phyloP scores from a whole-genome alignment of 148 eudicot genomes.

The Euryodendron excelsum region DNA sequence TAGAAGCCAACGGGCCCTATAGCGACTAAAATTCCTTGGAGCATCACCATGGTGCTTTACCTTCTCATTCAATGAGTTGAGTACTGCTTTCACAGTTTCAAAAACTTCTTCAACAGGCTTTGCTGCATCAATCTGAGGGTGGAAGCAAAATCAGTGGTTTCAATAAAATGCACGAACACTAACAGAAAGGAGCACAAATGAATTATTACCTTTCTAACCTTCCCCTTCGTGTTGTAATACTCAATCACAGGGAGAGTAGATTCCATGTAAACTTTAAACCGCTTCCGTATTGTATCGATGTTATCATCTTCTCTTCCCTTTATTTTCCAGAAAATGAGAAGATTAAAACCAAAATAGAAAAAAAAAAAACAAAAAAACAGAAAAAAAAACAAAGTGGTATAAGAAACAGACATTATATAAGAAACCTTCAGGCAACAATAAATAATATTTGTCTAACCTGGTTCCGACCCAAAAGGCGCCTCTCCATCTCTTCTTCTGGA shows the following conservation, averaged over 20 bases:
- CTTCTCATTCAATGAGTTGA: slow-evolving; percentile 41
- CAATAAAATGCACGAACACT: background rate
- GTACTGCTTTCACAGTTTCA: slow-evolving; percentile 61
- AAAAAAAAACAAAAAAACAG: background rate
- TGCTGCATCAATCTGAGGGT: slow-evolving; percentile 63
- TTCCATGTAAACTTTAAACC: slow-evolving; percentile 62
- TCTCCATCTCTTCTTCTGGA: slow-evolving; percentile 83
- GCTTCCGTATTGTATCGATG: slow-evolving; percentile 58
- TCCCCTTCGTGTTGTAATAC: slow-evolving; percentile 54
- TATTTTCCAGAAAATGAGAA: slow-evolving; percentile 7
- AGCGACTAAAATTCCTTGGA: slow-evolving; percentile 7
- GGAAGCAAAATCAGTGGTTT: slow-evolving; percentile 9
- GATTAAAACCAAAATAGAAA: background rate
- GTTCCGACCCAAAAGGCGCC: slow-evolving; percentile 65
- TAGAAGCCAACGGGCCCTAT: slow-evolving; percentile 9
- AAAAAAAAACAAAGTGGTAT: background rate
- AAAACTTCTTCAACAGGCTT: slow-evolving; percentile 68
- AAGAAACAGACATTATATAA: background rate
- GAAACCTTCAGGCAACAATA: background rate
- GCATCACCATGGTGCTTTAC: slow-evolving; percentile 30
- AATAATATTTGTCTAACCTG: slow-evolving; percentile 48
- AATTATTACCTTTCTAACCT: slow-evolving; percentile 57
- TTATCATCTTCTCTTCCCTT: slow-evolving; percentile 73
- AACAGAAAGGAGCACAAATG: background rate
- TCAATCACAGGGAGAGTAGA: slow-evolving; percentile 71